Percentiles rank a stretch among this genome's conserved stretches.
These are phyloP conservation scores for Cytospora leucostoma DNA, from an alignment of 2,329 filamentous ascomycete genomes.

Conservation along the genomic window DNA sequence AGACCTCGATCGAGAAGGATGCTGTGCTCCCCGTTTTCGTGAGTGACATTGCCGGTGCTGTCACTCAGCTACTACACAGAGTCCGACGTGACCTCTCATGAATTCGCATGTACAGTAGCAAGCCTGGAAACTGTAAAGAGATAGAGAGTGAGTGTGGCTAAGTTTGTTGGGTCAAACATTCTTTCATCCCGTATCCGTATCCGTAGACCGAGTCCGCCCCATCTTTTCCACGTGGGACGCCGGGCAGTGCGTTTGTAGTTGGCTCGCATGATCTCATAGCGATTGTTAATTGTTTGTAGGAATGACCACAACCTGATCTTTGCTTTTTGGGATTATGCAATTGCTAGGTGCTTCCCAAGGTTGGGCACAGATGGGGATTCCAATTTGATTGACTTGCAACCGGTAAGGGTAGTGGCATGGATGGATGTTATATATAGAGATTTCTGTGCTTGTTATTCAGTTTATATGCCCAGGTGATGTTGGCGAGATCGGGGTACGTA, in stretches of 20 bases:
- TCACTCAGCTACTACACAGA: neutral
- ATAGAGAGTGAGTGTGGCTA: neutral
- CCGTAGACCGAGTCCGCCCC: neutral
- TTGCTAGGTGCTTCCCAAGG: neutral
- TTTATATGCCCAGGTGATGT: neutral
- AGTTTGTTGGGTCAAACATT: neutral
- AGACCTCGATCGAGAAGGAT: conserved; percentile 1
- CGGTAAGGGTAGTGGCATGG: neutral
- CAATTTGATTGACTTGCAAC: neutral
- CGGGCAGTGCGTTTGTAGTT: neutral
- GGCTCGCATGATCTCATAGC: neutral
- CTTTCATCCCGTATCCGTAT: neutral
- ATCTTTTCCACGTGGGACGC: neutral
- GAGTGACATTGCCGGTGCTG: neutral
- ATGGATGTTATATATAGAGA: neutral
- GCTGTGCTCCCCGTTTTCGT: conserved; percentile 11
- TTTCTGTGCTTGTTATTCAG: neutral
- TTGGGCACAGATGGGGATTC: neutral
- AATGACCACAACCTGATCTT: neutral
- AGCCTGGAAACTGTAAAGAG: too few species aligned
- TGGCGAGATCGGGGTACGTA: too few species aligned
- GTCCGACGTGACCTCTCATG: neutral
- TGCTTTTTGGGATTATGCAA: neutral
- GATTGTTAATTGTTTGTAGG: neutral
- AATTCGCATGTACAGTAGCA: too few species aligned